Evolutionary conservation across 2,329 filamentous ascomycete species (phyloP).

Genomic region (Phoma herbarum): DNA sequence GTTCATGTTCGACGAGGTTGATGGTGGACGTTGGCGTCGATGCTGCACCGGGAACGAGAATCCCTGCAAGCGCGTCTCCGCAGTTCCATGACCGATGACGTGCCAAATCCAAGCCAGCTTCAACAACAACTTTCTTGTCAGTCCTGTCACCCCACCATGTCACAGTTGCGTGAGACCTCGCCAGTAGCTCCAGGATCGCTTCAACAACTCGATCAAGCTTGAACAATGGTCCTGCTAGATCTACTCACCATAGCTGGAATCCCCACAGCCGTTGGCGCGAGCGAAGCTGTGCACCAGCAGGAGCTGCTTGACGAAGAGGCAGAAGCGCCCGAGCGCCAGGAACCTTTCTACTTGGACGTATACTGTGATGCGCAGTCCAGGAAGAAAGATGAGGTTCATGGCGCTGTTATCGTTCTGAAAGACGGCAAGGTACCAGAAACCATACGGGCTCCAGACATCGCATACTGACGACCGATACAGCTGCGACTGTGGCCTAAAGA

Average conservation of each 20-base stretch:
- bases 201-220: not conserved
- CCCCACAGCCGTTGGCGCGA: conserved; percentile 59
- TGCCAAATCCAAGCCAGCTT: conserved; percentile 26
- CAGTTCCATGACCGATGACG: conserved; percentile 33
- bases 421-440: conserved; percentile 53
- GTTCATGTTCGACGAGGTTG: not conserved
- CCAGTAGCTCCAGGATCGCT: not conserved
- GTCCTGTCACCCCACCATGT: conserved; percentile 16
- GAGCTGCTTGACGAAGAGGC: conserved; percentile 59
- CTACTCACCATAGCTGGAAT: conserved; percentile 53
- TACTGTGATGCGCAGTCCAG: conserved; percentile 52
- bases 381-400: conserved; percentile 53
- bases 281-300: conserved; percentile 60
- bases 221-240: conserved; percentile 35
- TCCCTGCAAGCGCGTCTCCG: conserved; percentile 18
- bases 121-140: conserved; percentile 26
- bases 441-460: too few species aligned
- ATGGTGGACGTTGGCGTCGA: not conserved
- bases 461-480: conserved; percentile 27
- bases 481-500: conserved; percentile 51
- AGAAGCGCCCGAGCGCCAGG: conserved; percentile 57
- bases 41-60: not conserved
- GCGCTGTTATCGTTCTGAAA: conserved; percentile 55
- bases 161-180: not conserved
- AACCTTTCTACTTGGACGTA: conserved; percentile 61